Conservation (phyloP, 2,329 filamentous ascomycete species). For the Curvularia hawaiiensis region DNA sequence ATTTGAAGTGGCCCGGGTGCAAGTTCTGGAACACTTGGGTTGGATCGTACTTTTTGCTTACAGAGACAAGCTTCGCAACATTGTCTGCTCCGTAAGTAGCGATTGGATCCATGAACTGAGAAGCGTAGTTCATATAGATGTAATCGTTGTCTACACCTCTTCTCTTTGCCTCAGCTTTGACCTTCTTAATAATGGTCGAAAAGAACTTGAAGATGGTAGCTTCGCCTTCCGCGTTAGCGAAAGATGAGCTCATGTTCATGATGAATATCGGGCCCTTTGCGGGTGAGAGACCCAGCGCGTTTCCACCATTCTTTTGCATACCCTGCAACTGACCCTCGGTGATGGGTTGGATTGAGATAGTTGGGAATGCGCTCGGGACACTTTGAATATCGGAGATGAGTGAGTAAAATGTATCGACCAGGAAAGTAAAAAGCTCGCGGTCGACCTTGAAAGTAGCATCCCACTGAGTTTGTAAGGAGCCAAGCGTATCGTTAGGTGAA, state of each 20-base stretch:
- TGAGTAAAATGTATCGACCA: slow-evolving; percentile 28
- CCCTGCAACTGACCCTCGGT: slow-evolving; percentile 25
- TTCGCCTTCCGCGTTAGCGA: slow-evolving; percentile 25
- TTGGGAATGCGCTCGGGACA: slow-evolving; percentile 24
- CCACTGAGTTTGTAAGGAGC: slow-evolving; percentile 36
- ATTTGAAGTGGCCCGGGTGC: slow-evolving; percentile 21
- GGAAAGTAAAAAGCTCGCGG: slow-evolving; percentile 26
- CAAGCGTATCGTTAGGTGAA: slow-evolving; percentile 18
- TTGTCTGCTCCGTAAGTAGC: slow-evolving; percentile 42
- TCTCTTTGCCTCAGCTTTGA: slow-evolving; percentile 27
- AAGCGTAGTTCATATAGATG: slow-evolving; percentile 55
- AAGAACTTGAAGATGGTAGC: slow-evolving; percentile 24
- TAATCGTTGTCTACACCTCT: slow-evolving; percentile 20
- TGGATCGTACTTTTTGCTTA: slow-evolving; percentile 50
- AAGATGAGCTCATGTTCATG: slow-evolving; percentile 28
- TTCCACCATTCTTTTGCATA: slow-evolving; percentile 37
- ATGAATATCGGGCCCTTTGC: slow-evolving; percentile 26
- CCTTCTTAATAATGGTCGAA: slow-evolving; percentile 23
- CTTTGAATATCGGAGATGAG: slow-evolving; percentile 15
- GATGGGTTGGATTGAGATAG: slow-evolving; percentile 31
- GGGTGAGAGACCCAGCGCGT: slow-evolving; percentile 35
- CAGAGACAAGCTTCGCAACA: slow-evolving; percentile 34
- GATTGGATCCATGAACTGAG: slow-evolving; percentile 49
- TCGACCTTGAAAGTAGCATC: slow-evolving; percentile 35
- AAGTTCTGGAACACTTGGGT: slow-evolving; percentile 47